Evolutionary conservation across 2,329 filamentous ascomycete genomes (phyloP).

Genomic region (Aspergillus clavatus): DNA sequence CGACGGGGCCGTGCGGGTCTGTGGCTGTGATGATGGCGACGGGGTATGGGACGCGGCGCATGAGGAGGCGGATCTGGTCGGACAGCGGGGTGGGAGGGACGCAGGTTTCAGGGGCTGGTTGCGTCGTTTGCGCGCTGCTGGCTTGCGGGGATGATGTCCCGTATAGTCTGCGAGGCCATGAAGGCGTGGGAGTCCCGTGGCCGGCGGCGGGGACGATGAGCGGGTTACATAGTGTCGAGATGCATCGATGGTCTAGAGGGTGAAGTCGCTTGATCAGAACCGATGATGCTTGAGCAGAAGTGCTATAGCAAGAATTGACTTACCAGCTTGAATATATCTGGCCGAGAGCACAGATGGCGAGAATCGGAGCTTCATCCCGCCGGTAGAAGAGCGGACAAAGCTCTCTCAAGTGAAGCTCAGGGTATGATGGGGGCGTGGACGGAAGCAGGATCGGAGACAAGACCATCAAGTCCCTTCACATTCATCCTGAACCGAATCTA

Average conservation of each 20-base stretch:
- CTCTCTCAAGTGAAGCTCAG: conserved; percentile 9
- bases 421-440: conserved; percentile 6
- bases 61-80: conserved; percentile 41
- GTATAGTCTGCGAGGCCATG: background rate
- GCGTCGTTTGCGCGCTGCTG: too few species aligned
- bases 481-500: conserved; percentile 21
- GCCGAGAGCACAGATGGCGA: conserved; percentile 16
- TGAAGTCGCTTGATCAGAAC: too few species aligned
- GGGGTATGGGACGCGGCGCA: conserved; percentile 54
- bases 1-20: conserved; percentile 26
- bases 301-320: background rate
- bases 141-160: background rate
- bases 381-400: conserved; percentile 9
- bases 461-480: conserved; percentile 6
- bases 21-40: conserved; percentile 53
- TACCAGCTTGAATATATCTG: conserved; percentile 1
- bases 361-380: conserved; percentile 30
- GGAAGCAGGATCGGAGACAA: conserved; percentile 4
- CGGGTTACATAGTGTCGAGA: background rate
- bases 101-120: background rate
- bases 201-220: background rate
- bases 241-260: background rate
- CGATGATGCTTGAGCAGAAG: too few species aligned
- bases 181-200: background rate
- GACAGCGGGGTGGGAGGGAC: conserved; percentile 16